Conservation (phyloP, 1,139 yeast genomes). For the Meyerozyma athensensis region DNA sequence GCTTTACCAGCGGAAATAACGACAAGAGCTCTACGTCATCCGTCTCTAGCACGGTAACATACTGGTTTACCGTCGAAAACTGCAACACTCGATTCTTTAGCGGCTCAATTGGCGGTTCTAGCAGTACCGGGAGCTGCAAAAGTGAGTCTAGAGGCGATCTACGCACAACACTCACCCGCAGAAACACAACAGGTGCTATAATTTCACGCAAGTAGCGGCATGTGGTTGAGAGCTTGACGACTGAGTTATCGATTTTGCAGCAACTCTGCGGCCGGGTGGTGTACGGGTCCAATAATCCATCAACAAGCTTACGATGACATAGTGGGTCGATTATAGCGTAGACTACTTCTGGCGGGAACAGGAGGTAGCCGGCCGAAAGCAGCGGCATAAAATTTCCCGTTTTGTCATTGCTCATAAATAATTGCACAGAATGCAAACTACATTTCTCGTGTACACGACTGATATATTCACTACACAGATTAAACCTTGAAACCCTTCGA, state of each 20-base stretch:
- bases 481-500: slow-evolving; percentile 99
- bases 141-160: not conserved
- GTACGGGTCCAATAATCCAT: not conserved
- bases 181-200: not conserved
- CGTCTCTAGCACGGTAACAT: not conserved
- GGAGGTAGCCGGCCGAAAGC: not conserved
- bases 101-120: not conserved
- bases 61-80: not conserved
- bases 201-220: not conserved
- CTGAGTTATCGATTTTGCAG: not conserved
- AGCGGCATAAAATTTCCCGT: not conserved
- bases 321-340: not conserved
- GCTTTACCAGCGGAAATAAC: not conserved
- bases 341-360: not conserved
- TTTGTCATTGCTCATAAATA: too few relatives aligned
- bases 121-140: not conserved
- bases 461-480: slow-evolving; percentile 18
- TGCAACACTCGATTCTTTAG: not conserved
- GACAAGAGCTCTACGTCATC: not conserved
- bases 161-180: not conserved
- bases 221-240: not conserved
- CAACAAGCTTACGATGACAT: not conserved
- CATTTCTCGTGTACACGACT: slow-evolving; percentile 3
- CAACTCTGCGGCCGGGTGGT: not conserved
- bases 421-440: too few relatives aligned